Conservation (phyloP, 2,329 filamentous ascomycete genomes). For the Endoconidiophora laricicola region DNA sequence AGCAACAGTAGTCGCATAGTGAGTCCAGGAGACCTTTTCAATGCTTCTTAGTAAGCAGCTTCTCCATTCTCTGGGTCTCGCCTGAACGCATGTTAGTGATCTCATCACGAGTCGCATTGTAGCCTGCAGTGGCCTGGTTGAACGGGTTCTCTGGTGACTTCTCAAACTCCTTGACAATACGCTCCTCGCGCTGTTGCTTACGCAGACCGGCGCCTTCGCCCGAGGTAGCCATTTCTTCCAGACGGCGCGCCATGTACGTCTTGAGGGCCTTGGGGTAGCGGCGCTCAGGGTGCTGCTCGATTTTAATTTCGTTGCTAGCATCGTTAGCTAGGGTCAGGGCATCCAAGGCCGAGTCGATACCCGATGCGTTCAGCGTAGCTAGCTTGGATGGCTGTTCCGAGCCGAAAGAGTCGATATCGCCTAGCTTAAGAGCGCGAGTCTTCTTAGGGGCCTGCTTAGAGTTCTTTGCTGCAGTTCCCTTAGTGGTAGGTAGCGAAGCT, state of each 20-base stretch:
- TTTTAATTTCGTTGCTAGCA: constrained; percentile 35
- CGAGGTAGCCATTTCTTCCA: constrained; percentile 75
- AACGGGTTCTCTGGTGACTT: constrained; percentile 91
- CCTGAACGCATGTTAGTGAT: constrained; percentile 44
- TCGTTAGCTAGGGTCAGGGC: constrained; percentile 51
- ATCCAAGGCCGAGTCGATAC: constrained; percentile 88
- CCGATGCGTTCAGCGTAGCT: constrained; percentile 56
- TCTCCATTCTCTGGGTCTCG: constrained; percentile 62
- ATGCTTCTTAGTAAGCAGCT: constrained; percentile 34
- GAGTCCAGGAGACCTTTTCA: neutral
- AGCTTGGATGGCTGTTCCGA: constrained; percentile 30
- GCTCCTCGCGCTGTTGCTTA: constrained; percentile 67
- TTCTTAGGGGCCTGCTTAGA: constrained; percentile 44
- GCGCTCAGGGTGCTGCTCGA: constrained; percentile 80
- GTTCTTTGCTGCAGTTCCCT: constrained; percentile 40
- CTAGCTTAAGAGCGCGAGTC: constrained; percentile 58
- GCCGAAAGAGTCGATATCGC: constrained; percentile 61
- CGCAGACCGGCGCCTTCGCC: constrained; percentile 55
- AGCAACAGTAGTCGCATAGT: too few relatives aligned
- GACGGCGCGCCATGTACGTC: constrained; percentile 62
- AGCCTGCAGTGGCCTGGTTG: constrained; percentile 63
- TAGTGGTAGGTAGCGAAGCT: constrained; percentile 38
- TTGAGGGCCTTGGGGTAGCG: constrained; percentile 75
- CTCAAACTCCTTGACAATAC: constrained; percentile 83
- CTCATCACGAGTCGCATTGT: constrained; percentile 68